phyloP scores from a whole-genome alignment of 495 filamentous ascomycete species.

The Lentithecium fluviatile region DNA sequence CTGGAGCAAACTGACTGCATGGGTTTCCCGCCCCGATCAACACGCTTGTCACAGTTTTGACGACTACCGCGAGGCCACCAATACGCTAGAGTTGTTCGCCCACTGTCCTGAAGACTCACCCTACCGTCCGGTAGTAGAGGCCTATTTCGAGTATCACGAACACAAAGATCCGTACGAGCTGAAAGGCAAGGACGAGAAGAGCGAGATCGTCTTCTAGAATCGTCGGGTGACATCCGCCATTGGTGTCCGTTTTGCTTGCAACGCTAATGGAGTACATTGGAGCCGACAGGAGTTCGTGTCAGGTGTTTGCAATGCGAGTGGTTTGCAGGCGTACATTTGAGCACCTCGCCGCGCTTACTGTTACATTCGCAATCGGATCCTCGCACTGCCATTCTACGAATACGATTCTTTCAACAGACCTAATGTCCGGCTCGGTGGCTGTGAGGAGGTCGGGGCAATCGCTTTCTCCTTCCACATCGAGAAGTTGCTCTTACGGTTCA shows the following conservation, averaged over 20 bases:
- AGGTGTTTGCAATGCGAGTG: no score
- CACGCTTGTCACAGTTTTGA: constrained; percentile 25
- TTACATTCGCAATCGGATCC: neutral
- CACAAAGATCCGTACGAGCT: constrained; percentile 26
- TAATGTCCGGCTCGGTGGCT: no score
- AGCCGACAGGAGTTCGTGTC: no score
- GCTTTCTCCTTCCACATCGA: no score
- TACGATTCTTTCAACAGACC: no score
- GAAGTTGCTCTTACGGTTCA: no score
- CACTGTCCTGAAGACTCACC: constrained; percentile 20
- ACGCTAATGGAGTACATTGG: no score
- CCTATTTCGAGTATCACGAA: constrained; percentile 30
- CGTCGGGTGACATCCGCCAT: no score
- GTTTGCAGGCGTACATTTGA: neutral
- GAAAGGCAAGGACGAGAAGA: neutral
- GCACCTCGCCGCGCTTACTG: neutral
- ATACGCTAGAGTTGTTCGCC: constrained; percentile 26
- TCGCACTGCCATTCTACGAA: neutral
- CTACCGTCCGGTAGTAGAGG: constrained; percentile 9
- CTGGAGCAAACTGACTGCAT: constrained; percentile 23
- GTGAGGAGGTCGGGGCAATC: no score
- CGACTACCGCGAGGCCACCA: constrained; percentile 22
- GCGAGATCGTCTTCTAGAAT: neutral
- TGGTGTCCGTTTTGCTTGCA: no score
- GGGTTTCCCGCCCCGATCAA: constrained; percentile 17